Conservation (phyloP, 805 yeast species). For the Cyberlindnera lachancei region DNA sequence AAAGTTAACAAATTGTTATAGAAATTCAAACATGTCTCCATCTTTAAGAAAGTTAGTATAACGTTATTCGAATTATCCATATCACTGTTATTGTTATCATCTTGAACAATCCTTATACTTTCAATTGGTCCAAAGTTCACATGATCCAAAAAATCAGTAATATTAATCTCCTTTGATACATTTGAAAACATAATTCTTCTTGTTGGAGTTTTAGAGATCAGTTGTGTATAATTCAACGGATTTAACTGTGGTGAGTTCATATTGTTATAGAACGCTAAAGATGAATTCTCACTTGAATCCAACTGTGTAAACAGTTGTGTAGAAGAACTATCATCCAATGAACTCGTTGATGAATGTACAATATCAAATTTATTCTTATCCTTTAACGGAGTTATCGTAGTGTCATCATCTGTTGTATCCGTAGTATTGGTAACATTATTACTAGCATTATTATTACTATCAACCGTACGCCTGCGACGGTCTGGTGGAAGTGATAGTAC, state of each 20-base stretch:
- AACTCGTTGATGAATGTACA: conserved; percentile 2
- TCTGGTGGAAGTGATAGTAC: too few species aligned
- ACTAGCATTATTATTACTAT: too few species aligned
- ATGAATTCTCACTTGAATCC: neutral
- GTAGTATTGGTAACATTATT: too few species aligned
- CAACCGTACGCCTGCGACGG: too few species aligned
- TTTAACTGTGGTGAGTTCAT: neutral
- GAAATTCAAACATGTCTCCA: conserved; percentile 28
- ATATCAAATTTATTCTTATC: neutral
- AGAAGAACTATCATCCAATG: neutral
- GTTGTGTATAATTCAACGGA: neutral
- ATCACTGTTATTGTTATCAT: conserved; percentile 22
- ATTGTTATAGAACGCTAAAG: too few species aligned
- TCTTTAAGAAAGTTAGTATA: conserved; percentile 21
- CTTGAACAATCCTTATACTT: conserved; percentile 37
- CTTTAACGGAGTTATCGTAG: conserved; percentile 2
- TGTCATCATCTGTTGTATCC: too few species aligned
- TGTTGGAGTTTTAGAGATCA: conserved; percentile 16
- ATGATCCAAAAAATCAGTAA: conserved; percentile 32
- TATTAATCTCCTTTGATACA: conserved; percentile 12
- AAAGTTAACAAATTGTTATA: conserved; percentile 31
- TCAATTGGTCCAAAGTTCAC: conserved; percentile 59
- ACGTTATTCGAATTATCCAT: too few species aligned
- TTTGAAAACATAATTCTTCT: conserved; percentile 20
- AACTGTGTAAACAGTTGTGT: neutral